These are phyloP conservation scores for Zopfia rhizophila DNA, from an alignment of 2,329 filamentous ascomycete genomes.

Conservation along the genomic window DNA sequence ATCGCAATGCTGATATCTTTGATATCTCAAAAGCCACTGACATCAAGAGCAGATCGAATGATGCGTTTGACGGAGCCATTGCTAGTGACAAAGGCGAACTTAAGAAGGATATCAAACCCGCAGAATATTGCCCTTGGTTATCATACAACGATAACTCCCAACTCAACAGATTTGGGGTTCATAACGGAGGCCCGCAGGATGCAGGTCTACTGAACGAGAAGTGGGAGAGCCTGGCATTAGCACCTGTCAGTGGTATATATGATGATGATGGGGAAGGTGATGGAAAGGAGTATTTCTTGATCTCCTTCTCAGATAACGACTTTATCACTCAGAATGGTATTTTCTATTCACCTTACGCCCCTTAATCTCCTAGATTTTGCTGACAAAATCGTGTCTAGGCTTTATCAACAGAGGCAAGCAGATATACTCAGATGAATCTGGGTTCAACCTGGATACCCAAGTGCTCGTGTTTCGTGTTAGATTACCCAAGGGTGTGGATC, in stretches of 20 bases:
- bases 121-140: slow-evolving; percentile 72
- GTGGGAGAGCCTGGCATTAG: slow-evolving; percentile 75
- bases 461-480: slow-evolving; percentile 70
- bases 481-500: slow-evolving; percentile 53
- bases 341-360: slow-evolving; percentile 20
- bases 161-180: slow-evolving; percentile 72
- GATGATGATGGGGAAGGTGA: slow-evolving; percentile 51
- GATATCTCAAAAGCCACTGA: slow-evolving; percentile 71
- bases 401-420: slow-evolving; percentile 68
- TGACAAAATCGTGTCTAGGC: slow-evolving; percentile 45
- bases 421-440: slow-evolving; percentile 66
- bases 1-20: slow-evolving; percentile 76
- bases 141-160: slow-evolving; percentile 75
- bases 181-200: slow-evolving; percentile 73
- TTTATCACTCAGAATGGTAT: slow-evolving; percentile 77
- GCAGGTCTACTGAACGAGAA: slow-evolving; percentile 75
- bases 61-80: slow-evolving; percentile 55
- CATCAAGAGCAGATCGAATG: slow-evolving; percentile 59
- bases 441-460: slow-evolving; percentile 70
- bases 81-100: slow-evolving; percentile 64
- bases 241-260: slow-evolving; percentile 62
- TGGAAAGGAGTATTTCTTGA: slow-evolving; percentile 74
- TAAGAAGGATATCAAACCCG: slow-evolving; percentile 64
- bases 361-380: not conserved
- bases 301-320: slow-evolving; percentile 77